Percentiles rank a stretch among this genome's conserved stretches.
Evolutionary conservation across 805 yeast species (phyloP).

Genomic region (Candida rishiriensis): DNA sequence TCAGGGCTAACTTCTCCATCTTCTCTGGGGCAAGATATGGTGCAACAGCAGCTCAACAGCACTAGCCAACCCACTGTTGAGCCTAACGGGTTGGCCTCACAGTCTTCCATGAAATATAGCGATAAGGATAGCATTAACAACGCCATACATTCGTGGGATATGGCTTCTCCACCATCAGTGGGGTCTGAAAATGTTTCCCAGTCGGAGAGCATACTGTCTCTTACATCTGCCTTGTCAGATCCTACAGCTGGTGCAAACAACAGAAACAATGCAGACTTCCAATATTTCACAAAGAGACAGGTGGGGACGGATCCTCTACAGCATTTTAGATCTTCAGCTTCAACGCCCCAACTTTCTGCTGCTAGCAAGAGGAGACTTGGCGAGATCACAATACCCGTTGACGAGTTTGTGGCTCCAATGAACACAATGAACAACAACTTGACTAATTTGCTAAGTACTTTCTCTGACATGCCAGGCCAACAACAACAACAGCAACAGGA

Average conservation of each 20-base stretch:
- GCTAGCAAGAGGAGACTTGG: slow-evolving; percentile 23
- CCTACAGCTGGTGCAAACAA: not conserved
- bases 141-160: slow-evolving; percentile 26
- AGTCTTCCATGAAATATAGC: not conserved
- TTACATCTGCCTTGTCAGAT: slow-evolving; percentile 17
- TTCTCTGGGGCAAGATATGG: too few relatives aligned
- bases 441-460: slow-evolving; percentile 23
- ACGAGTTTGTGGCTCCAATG: slow-evolving; percentile 34
- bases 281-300: slow-evolving; percentile 21
- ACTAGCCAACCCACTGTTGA: not conserved
- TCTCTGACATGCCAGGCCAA: slow-evolving; percentile 7
- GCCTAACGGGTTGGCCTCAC: not conserved
- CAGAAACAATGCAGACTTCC: slow-evolving; percentile 8
- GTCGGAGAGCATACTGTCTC: slow-evolving; percentile 22
- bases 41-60: not conserved
- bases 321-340: slow-evolving; percentile 20
- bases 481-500: not conserved
- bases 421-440: slow-evolving; percentile 32
- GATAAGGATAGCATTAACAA: slow-evolving; percentile 14
- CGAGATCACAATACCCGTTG: slow-evolving; percentile 30
- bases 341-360: slow-evolving; percentile 7
- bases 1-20: too few relatives aligned
- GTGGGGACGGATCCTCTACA: slow-evolving; percentile 31
- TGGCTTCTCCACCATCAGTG: slow-evolving; percentile 23
- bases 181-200: slow-evolving; percentile 5